phyloP scores from a whole-genome alignment of 495 filamentous ascomycete genomes.

The Lineolata rhizophorae region DNA sequence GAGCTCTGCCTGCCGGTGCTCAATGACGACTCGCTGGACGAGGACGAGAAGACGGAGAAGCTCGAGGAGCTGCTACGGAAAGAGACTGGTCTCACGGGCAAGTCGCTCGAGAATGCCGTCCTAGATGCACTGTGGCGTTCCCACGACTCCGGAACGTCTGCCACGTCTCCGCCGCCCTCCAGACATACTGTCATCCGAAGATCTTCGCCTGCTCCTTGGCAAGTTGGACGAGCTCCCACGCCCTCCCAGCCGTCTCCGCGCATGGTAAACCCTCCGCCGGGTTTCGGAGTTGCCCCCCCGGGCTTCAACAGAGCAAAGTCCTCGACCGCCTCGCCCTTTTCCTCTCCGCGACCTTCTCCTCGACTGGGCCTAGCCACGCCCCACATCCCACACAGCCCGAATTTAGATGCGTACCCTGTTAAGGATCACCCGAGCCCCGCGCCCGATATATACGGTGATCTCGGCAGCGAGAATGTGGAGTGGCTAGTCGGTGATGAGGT shows the following conservation, averaged over 20 bases:
- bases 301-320: slow-evolving; percentile 52
- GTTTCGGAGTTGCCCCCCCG: slow-evolving; percentile 46
- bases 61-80: slow-evolving; percentile 67
- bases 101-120: slow-evolving; percentile 68
- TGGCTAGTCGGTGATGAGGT: slow-evolving; percentile 90
- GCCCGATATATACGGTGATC: slow-evolving; percentile 74
- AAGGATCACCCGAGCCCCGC: slow-evolving; percentile 47
- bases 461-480: slow-evolving; percentile 82
- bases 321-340: slow-evolving; percentile 71
- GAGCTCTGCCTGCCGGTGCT: slow-evolving; percentile 78
- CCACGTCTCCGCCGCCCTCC: slow-evolving; percentile 54
- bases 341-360: slow-evolving; percentile 82
- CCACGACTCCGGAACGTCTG: slow-evolving; percentile 51
- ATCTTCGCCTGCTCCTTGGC: slow-evolving; percentile 87
- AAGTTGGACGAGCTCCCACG: slow-evolving; percentile 52
- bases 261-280: slow-evolving; percentile 53
- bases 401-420: slow-evolving; percentile 83
- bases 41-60: slow-evolving; percentile 90
- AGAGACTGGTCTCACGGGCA: slow-evolving; percentile 54
- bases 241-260: slow-evolving; percentile 53
- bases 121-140: slow-evolving; percentile 85
- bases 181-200: slow-evolving; percentile 78
- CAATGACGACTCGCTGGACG: slow-evolving; percentile 58
- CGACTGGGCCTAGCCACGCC: slow-evolving; percentile 77
- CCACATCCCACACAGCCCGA: slow-evolving; percentile 86